Evolutionary conservation across 345 rosid species (phyloP), one percentile per base, ranked within the genome.

Genomic region (Fremontodendron californicum): DNA sequence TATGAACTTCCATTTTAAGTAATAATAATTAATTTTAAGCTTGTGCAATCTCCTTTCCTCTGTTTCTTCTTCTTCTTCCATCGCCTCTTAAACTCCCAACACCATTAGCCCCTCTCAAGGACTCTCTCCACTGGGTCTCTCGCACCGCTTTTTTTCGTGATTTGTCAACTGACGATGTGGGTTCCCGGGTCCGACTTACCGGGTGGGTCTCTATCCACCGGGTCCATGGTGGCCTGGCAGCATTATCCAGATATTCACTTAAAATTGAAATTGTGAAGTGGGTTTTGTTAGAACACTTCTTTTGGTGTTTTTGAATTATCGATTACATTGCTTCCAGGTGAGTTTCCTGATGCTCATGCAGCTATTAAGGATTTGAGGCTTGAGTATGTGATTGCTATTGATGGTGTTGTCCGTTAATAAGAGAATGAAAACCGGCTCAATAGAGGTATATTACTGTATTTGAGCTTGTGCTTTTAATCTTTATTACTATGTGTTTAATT

Each of bases 161-260:
- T 19, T 82, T 93, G 82, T 86, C 92, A 37, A 64, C 76, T 4
- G 81, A 81, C 0, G 94, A 93, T 78, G 92, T 92, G 51, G 98
- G 98, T 21, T 85, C 83, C 78, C 86, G 93, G 70, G 97, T 96
- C 80, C 88, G 87, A 68, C 96, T 96, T 71, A 92, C 97, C 43
- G 99, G 98, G 4, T 96, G 98, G 99, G 99, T 96, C 51, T 98
- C 99, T 2, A 87, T 90, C 54, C 98, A 91, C 74, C 80, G 99
- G 62, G 90, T 91, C 76, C 99, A 96, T 46, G 98, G 96, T 16
- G 94, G 94, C 15, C 96, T 96, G n/a, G n/a, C 77, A 90, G 99
- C 77, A 87, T 90, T 78, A 89, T 96, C 39, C 98, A 96, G 97
- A 98, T 92, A 61, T 52, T 11, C 1, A 6, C n/a, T 3, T 62